phyloP scores from a whole-genome alignment of 257 asterid species.

The Penstemon eatonii region DNA sequence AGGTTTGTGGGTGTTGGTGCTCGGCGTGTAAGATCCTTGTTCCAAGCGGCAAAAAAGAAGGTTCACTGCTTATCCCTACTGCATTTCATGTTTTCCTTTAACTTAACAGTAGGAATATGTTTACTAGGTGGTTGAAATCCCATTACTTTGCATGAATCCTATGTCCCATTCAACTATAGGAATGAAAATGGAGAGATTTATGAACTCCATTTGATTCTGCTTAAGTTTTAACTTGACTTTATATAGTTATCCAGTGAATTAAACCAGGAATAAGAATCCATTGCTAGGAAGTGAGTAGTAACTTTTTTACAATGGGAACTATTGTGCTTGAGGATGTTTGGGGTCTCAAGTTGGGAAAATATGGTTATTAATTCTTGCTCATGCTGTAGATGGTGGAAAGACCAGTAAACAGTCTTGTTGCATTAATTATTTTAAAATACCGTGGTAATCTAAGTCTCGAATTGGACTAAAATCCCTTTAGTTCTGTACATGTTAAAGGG shows the following conservation, averaged over 20 bases:
- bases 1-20: slow-evolving; percentile 99
- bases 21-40: slow-evolving; percentile 95
- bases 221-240: not conserved
- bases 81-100: not conserved
- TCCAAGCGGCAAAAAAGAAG: slow-evolving; percentile 99
- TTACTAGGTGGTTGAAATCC: not conserved
- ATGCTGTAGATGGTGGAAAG: not conserved
- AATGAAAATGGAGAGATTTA: not conserved
- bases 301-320: not conserved
- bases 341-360: not conserved
- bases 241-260: not conserved
- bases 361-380: not conserved
- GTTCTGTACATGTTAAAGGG: not conserved
- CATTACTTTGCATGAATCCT: not conserved
- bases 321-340: not conserved
- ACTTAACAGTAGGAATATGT: slow-evolving; percentile 3
- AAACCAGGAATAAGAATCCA: not conserved
- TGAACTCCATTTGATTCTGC: not conserved
- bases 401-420: not conserved
- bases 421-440: not conserved
- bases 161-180: not conserved
- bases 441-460: not conserved
- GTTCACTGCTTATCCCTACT: slow-evolving; percentile 35
- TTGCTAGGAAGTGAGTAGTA: slow-evolving; percentile 10
- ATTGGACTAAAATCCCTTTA: not conserved